Base-by-base conservation (phyloP, 495 filamentous ascomycete species). In the Aspergillus asperescens region DNA sequence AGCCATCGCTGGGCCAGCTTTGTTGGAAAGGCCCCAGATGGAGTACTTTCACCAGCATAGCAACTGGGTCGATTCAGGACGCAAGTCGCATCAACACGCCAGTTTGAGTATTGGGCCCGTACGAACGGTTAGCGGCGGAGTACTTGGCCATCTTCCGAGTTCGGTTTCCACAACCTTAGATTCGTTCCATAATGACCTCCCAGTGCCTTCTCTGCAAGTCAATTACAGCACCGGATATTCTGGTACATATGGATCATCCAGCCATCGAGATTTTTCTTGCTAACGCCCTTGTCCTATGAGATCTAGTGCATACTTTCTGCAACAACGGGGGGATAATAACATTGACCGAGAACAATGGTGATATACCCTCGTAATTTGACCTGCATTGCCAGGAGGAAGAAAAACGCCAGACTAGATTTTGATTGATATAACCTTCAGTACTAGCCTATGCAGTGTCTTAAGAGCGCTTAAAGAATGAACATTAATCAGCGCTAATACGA, bases 161-260 rank as follows among this genome's bases (percentile, higher is more conserved):
- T 59, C 70, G 5, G 57, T 71, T 8, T 42, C 66, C 7, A 52
- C 60, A 5, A 49, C 60, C 7, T 37, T 75, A 35, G 68, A 75
- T 38, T 55, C 68, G 1, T 69, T 69, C 44, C 43, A 62, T 6
- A 38, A 54, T 3, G 70, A 73, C 16, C n/a, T 73, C 8, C 58
- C 71, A 4, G 53, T 65, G 1, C 53, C 67, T 8, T 58, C 69
- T 2, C 60, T 69, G 1, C 70, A 72, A 20, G 52, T 72, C 15
- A 62, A 52, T 34, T 75, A 75, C 40, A 52, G 53, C 5, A 40
- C 59, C 10, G 67, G 61, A 16, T 75, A 72, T 47, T 52, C 64
- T 18, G 48, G 67, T 22, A 50, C 59, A 13, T 62, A 75, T 34
- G 68, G 63, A 0, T 16, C 59, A 19, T 50, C 63, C 7, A 48